Conservation (phyloP, 805 yeast genomes). For the Monosporozyma yasuniensis region DNA sequence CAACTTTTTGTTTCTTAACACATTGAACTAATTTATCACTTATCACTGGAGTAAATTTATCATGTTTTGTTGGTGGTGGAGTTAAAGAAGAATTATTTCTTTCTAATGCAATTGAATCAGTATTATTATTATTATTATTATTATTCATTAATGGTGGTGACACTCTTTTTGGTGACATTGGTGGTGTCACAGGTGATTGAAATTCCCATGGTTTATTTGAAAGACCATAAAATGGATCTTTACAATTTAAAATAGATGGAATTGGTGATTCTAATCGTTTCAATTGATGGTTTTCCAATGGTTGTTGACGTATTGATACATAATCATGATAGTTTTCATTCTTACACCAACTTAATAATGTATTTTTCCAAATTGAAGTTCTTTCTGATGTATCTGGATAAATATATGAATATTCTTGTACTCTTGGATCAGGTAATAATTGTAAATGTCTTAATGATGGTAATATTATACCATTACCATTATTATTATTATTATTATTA, state of each 20-base stretch:
- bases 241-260: conserved; percentile 24
- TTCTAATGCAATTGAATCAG: too few species aligned
- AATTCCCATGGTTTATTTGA: conserved; percentile 8
- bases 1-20: conserved; percentile 16
- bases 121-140: too few species aligned
- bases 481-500: too few species aligned
- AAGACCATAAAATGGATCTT: conserved; percentile 24
- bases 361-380: conserved; percentile 28
- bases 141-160: background rate
- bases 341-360: conserved; percentile 28
- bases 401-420: conserved; percentile 24
- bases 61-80: background rate
- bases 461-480: conserved; percentile 7
- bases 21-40: conserved; percentile 22
- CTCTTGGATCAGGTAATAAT: conserved; percentile 23
- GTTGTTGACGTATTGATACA: conserved; percentile 13
- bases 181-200: conserved; percentile 27
- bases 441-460: conserved; percentile 29
- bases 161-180: conserved; percentile 16
- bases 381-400: conserved; percentile 30
- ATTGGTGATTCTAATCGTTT: conserved; percentile 3
- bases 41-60: conserved; percentile 11
- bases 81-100: background rate
- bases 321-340: conserved; percentile 27
- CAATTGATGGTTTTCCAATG: background rate